Percentiles rank a stretch among this genome's conserved stretches.
Conservation (phyloP, 768 basidiomycete genomes). For the Candolleomyces eurysporus region DNA sequence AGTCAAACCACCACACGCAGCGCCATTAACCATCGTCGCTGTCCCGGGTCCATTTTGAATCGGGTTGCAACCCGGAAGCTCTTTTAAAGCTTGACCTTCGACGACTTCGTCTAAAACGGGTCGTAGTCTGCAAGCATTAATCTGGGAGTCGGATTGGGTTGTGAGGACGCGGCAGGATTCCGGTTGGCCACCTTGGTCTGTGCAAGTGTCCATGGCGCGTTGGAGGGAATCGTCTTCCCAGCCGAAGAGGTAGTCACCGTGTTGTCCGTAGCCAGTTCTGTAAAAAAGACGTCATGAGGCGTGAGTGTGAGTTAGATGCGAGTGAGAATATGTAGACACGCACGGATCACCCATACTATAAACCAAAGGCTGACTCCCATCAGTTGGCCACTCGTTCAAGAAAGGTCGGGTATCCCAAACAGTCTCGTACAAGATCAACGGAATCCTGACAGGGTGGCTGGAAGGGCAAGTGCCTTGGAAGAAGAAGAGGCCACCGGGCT, state of each 20-base stretch:
- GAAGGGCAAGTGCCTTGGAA: constrained; percentile 5
- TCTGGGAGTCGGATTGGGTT: neutral
- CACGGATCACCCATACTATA: constrained; percentile 12
- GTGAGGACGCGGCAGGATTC: constrained; percentile 6
- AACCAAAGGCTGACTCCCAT: constrained; percentile 8
- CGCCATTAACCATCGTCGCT: neutral
- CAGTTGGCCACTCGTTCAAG: constrained; percentile 1
- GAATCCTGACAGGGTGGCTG: constrained; percentile 5
- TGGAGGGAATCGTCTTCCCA: constrained; percentile 11
- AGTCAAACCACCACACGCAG: neutral
- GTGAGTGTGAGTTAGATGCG: neutral
- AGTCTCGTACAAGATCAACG: constrained; percentile 6
- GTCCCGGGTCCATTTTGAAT: constrained; percentile 7
- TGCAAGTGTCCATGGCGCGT: constrained; percentile 8
- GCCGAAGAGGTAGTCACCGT: constrained; percentile 10
- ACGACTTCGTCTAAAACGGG: constrained; percentile 1
- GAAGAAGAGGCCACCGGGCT: neutral
- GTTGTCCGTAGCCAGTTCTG: constrained; percentile 9
- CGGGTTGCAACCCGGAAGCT: constrained; percentile 9
- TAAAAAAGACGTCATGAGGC: neutral
- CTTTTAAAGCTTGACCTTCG: constrained; percentile 3
- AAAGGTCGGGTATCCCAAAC: constrained; percentile 7
- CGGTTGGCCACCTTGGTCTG: neutral
- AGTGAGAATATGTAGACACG: neutral
- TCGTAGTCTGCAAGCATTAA: constrained; percentile 4